Percentiles rank a stretch among this genome's conserved stretches.
Conservation (phyloP, 495 filamentous ascomycete genomes). For the Hypoxylon fuscum region DNA sequence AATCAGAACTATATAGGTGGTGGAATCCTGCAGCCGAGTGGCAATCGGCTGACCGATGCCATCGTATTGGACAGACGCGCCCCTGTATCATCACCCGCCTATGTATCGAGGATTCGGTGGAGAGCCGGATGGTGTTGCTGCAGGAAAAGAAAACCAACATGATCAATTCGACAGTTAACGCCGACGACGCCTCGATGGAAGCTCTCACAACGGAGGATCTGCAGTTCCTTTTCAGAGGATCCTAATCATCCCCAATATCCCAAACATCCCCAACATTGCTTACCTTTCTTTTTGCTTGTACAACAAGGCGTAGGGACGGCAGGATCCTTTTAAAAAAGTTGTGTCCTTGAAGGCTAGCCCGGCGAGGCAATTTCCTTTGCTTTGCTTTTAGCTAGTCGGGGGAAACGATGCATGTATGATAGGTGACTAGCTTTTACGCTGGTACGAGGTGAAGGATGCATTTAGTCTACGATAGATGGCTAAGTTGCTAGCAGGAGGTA, state of each 20-base stretch:
- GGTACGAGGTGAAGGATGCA: no score
- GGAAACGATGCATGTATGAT: background rate
- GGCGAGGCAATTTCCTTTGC: no score
- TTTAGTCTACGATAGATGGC: no score
- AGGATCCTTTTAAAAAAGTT: background rate
- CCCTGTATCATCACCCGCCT: conserved; percentile 94
- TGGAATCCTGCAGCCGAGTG: conserved; percentile 98
- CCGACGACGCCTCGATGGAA: conserved; percentile 86
- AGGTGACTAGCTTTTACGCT: background rate
- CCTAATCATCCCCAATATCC: conserved; percentile 14
- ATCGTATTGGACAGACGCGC: conserved; percentile 93
- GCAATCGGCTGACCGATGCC: conserved; percentile 95
- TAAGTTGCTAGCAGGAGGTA: no score
- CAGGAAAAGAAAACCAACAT: conserved; percentile 98
- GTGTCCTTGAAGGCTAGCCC: background rate
- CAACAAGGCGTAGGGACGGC: background rate
- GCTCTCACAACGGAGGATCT: conserved; percentile 90
- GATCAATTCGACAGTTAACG: conserved; percentile 95
- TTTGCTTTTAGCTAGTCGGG: background rate
- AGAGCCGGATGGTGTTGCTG: conserved; percentile 89
- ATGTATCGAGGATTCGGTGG: conserved; percentile 94
- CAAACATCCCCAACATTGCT: background rate
- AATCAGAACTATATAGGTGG: conserved; percentile 65
- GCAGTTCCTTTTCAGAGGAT: conserved; percentile 89
- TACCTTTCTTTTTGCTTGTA: background rate